A percentile compares a stretch with the other conserved stretches of the same genome.
phyloP scores from a whole-genome alignment of 176 grass and related monocot genomes.

The Chloris gayana region DNA sequence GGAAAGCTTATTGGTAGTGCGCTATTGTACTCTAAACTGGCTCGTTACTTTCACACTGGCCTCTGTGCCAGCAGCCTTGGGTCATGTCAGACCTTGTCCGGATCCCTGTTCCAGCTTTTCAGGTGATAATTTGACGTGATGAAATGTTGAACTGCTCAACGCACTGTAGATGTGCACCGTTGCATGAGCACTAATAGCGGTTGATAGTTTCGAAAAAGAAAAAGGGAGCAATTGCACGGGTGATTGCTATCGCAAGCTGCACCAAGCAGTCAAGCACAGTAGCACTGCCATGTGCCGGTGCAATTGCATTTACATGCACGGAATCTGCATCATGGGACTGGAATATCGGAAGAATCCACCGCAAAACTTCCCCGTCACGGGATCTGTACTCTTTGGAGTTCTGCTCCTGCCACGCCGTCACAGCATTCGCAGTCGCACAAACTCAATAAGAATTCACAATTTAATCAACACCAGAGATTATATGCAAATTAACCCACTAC shows the following conservation, averaged over 20 bases:
- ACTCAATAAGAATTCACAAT: conserved; percentile 11
- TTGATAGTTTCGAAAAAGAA: not conserved
- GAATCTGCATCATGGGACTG: not conserved
- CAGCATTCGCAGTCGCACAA: conserved; percentile 2
- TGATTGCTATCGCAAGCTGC: not conserved
- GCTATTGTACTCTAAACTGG: not conserved
- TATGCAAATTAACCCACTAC: conserved; percentile 33
- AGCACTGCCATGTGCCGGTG: not conserved
- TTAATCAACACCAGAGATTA: conserved; percentile 17
- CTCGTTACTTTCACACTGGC: conserved; percentile 15
- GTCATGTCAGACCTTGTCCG: conserved; percentile 21
- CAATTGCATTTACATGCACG: not conserved
- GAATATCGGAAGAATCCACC: not conserved
- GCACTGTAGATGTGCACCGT: conserved; percentile 11
- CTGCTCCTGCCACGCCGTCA: not conserved
- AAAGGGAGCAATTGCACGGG: not conserved
- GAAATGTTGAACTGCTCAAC: not conserved
- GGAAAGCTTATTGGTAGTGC: not conserved
- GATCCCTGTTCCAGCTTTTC: conserved; percentile 25
- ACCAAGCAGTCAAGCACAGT: conserved; percentile 4
- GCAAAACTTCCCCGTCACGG: not conserved
- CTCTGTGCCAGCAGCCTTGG: conserved; percentile 14
- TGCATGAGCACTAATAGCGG: not conserved
- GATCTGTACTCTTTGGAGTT: not conserved
- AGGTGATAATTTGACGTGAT: conserved; percentile 27